Evolutionary conservation across 495 filamentous ascomycete genomes (phyloP).

Genomic region (Penicillium waksmanii): DNA sequence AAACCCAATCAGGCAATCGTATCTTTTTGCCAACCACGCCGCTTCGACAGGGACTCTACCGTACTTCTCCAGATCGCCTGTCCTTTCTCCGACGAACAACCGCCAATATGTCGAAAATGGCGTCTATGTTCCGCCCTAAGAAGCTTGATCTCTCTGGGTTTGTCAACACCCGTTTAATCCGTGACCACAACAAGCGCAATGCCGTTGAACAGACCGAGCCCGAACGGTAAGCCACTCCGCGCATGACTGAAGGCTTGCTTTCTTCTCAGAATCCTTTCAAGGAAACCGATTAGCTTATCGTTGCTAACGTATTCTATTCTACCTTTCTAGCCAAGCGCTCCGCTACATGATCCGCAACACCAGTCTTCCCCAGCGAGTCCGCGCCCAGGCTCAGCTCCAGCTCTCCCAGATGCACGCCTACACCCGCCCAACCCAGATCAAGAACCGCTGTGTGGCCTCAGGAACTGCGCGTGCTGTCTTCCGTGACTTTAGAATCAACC

Average conservation of each 20-base stretch:
- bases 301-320: neutral
- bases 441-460: constrained; percentile 87
- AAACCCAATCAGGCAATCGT: constrained; percentile 35
- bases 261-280: neutral
- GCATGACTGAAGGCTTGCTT: neutral
- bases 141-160: constrained; percentile 85
- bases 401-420: constrained; percentile 93
- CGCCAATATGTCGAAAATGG: constrained; percentile 32
- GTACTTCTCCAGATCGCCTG: constrained; percentile 13
- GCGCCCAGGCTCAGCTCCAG: constrained; percentile 89
- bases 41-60: constrained; percentile 6
- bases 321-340: constrained; percentile 77
- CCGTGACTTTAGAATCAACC: constrained; percentile 84
- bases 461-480: constrained; percentile 86
- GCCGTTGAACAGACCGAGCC: constrained; percentile 84
- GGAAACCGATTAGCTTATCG: neutral
- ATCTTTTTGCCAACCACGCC: constrained; percentile 32
- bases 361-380: constrained; percentile 73
- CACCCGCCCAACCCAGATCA: constrained; percentile 89
- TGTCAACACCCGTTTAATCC: constrained; percentile 79
- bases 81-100: neutral
- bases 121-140: constrained; percentile 79
- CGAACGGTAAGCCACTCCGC: constrained; percentile 64
- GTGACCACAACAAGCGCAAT: constrained; percentile 94
- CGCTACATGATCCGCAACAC: constrained; percentile 95